Base-by-base conservation (phyloP, 306 rosid species). In the Begonia loranthoides region DNA sequence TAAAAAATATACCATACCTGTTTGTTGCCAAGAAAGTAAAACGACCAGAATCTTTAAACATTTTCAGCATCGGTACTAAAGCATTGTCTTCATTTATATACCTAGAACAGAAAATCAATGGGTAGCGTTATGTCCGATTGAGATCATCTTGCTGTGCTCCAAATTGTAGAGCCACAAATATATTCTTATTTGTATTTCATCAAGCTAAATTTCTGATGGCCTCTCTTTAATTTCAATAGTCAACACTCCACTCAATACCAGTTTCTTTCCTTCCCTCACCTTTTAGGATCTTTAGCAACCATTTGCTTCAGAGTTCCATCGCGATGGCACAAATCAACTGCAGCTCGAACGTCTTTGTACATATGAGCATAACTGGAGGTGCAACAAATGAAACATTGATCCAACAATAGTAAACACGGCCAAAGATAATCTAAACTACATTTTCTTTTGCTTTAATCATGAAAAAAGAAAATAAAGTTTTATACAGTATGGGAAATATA, bases 281-380 rank as follows among this genome's bases (percentile, higher is more conserved):
- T 74, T 73, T 78, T 72, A 10, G 99, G 99, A 59, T 86, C 87
- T 59, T 74, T 69, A 56, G 95, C 99, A 65, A 90, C 99, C 96
- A 83, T 78, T 74, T 80, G 94, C 84, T 90, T 90, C 73, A 90
- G 68, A 45, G 96, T 90, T 72, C 99, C 99, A 61, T 90, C 99
- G 14, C 96, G 95, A 63, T 90, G 96, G 67, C 96, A 90, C 79
- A 90, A 68, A 70, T 90, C 99, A 69, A 90, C 93, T 13, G 99
- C 99, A 57, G 99, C 99, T 72, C 99, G 79, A 68, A 90, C 94
- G 80, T 90, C 99, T 78, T 75, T 90, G 70, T 86, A 90, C 76
- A 90, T 80, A 46, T 75, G 76, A 61, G 94, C 71, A 56, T 86
- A 90, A 60, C 99, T 90, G 77, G 62, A 63, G 70, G 63, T 36